These are phyloP conservation scores for Umbelopsis sp. DNA, from an alignment of 192 early-diverging fungal genomes.

Conservation along the genomic window DNA sequence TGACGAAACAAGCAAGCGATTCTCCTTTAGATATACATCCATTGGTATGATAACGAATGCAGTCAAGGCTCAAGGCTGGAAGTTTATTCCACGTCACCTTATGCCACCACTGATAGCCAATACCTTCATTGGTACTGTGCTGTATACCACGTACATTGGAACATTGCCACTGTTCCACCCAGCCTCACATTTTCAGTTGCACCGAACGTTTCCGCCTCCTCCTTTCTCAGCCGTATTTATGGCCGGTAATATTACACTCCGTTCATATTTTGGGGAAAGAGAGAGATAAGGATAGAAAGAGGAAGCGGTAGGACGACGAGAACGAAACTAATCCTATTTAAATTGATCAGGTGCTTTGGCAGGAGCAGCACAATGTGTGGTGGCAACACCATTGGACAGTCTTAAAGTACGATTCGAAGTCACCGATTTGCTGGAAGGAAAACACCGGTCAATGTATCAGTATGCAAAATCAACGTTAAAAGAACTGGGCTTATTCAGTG, in stretches of 20 bases:
- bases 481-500: constrained; percentile 53
- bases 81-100: constrained; percentile 69
- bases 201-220: constrained; percentile 50
- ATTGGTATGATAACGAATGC: constrained; percentile 74
- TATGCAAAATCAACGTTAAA: constrained; percentile 64
- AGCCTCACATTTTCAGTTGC: constrained; percentile 46
- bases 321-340: not conserved
- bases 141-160: constrained; percentile 77
- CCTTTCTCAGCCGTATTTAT: constrained; percentile 53
- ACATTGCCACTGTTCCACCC: constrained; percentile 54
- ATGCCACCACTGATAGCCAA: constrained; percentile 76
- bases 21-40: constrained; percentile 65
- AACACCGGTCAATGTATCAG: constrained; percentile 66
- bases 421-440: constrained; percentile 68
- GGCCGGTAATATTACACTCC: constrained; percentile 32
- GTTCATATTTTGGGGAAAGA: too few species aligned
- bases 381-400: constrained; percentile 76
- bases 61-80: constrained; percentile 66
- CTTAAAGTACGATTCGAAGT: constrained; percentile 76
- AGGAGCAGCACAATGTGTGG: constrained; percentile 71
- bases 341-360: constrained; percentile 55
- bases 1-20: constrained; percentile 33
- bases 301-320: too few species aligned
- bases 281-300: too few species aligned
- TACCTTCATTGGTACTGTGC: constrained; percentile 69